A percentile compares a stretch with the other conserved stretches of the same genome.
These are phyloP conservation scores for Yamadazyma membranifaciens DNA, from an alignment of 1,139 yeast genomes.

Conservation along the genomic window DNA sequence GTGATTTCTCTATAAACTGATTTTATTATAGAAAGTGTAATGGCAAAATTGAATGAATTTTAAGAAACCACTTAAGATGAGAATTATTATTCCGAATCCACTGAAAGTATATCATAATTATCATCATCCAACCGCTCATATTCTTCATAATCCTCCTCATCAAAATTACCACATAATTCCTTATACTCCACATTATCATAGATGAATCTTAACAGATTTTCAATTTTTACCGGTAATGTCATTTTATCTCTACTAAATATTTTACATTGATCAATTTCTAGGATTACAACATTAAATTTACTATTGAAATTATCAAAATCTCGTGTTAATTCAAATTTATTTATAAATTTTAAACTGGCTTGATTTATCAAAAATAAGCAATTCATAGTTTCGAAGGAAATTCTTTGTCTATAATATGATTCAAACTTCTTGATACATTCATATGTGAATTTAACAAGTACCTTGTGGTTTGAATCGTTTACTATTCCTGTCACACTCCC, in stretches of 20 bases:
- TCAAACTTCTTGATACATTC: conserved; percentile 32
- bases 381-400: conserved; percentile 29
- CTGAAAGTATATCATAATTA: conserved; percentile 1
- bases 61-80: background rate
- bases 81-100: background rate
- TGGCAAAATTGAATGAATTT: background rate
- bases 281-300: conserved; percentile 18
- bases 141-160: background rate
- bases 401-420: conserved; percentile 26
- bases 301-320: conserved; percentile 14
- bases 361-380: conserved; percentile 23
- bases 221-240: conserved; percentile 17
- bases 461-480: conserved; percentile 31
- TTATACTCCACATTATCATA: conserved; percentile 18
- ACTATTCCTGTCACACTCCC: conserved; percentile 29
- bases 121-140: background rate
- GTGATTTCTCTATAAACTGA: background rate
- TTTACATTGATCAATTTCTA: conserved; percentile 27
- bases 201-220: conserved; percentile 19
- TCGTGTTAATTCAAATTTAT: conserved; percentile 11
- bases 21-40: background rate
- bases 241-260: conserved; percentile 32
- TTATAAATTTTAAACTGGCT: conserved; percentile 27
- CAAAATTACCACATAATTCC: background rate
- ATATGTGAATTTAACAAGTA: conserved; percentile 29